Conservation (phyloP, 2,329 filamentous ascomycete genomes). For the Orbilia ellipsospora region DNA sequence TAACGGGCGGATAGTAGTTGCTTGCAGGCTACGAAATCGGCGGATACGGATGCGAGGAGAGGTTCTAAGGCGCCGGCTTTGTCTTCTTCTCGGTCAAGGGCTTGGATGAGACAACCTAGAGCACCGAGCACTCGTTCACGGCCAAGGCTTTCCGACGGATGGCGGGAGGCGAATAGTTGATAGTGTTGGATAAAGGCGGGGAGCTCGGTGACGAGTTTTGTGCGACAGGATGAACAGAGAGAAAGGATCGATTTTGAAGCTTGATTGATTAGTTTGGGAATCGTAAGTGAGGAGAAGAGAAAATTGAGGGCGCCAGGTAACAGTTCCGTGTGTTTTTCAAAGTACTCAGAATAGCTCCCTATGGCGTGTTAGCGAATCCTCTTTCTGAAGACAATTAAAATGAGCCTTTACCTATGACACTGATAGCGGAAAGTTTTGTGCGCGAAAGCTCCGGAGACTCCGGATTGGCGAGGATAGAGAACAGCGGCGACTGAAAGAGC, state of each 20-base stretch:
- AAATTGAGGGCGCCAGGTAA: constrained; percentile 78
- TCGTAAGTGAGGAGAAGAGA: constrained; percentile 76
- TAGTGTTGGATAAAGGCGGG: constrained; percentile 78
- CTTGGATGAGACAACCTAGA: constrained; percentile 80
- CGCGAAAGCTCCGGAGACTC: constrained; percentile 52
- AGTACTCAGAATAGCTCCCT: constrained; percentile 78
- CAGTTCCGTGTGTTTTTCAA: constrained; percentile 74
- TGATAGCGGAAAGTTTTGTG: constrained; percentile 63
- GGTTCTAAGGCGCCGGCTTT: constrained; percentile 69
- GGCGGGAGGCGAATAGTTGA: constrained; percentile 70
- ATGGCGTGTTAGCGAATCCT: constrained; percentile 1
- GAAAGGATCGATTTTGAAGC: constrained; percentile 79
- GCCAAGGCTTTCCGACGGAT: constrained; percentile 74
- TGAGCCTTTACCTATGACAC: constrained; percentile 71
- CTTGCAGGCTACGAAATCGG: constrained; percentile 68
- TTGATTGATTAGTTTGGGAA: constrained; percentile 71
- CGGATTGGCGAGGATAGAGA: constrained; percentile 69
- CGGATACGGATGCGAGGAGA: constrained; percentile 72
- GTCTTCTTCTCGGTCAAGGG: constrained; percentile 70
- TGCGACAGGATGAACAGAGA: constrained; percentile 80
- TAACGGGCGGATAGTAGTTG: constrained; percentile 56
- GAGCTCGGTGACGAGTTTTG: constrained; percentile 74
- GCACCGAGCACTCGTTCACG: constrained; percentile 80
- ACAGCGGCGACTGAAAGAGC: constrained; percentile 69
- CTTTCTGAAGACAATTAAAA: no score